Evolutionary conservation across 306 rosid genomes (phyloP).

Genomic region (Elaeagnus macrophylla): DNA sequence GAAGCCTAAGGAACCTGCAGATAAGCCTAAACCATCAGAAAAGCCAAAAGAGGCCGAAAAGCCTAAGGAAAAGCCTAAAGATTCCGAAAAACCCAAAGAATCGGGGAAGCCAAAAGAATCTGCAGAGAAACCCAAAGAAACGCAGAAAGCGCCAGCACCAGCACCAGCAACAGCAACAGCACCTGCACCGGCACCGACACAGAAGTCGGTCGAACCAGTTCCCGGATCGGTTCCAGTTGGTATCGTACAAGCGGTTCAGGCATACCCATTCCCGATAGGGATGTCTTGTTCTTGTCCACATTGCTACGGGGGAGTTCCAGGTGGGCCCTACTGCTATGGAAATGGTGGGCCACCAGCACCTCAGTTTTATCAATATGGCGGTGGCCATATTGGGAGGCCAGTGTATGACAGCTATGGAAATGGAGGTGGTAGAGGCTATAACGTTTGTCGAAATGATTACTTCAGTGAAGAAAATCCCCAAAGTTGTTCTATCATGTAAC

Average conservation of each 20-base stretch:
- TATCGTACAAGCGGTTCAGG: no score
- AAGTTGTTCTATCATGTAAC: conserved; percentile 51
- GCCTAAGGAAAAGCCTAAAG: not conserved
- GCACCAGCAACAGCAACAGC: conserved; percentile 5
- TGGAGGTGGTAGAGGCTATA: not conserved
- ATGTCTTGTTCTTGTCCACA: no score
- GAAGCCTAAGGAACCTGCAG: conserved; percentile 16
- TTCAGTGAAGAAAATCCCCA: conserved; percentile 40
- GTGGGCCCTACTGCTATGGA: conserved; percentile 14
- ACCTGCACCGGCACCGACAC: no score
- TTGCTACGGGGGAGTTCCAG: conserved; percentile 1
- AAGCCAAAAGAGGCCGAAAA: conserved; percentile 14
- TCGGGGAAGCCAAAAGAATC: not conserved
- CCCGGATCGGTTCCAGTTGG: no score
- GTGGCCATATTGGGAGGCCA: conserved; percentile 22
- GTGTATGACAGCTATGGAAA: conserved; percentile 16
- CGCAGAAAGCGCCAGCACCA: not conserved
- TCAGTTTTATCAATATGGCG: not conserved
- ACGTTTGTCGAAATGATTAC: conserved; percentile 31
- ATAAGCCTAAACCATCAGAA: not conserved
- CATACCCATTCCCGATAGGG: no score
- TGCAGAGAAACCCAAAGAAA: not conserved
- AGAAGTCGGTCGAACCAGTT: no score
- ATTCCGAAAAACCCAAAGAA: conserved; percentile 6
- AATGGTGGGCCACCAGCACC: conserved; percentile 9